Evolutionary conservation across 257 asterid genomes (phyloP), one percentile per base, ranked within the genome.

Genomic region (Primulina tabacum): DNA sequence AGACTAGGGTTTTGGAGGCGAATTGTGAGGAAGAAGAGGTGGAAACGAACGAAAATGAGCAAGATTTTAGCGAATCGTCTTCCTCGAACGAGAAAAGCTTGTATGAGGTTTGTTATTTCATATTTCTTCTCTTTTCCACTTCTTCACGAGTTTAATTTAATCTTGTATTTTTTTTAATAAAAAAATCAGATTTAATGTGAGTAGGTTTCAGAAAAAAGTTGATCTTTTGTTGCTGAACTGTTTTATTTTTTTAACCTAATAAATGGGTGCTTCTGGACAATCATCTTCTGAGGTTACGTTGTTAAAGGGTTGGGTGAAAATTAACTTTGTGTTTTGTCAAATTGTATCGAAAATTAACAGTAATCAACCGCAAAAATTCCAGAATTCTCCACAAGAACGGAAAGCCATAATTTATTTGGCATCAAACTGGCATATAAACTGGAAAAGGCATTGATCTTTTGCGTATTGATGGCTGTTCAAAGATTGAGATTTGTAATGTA

Each of bases 1-100:
- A 80, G 69, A 55, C 85, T 84, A 83, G 90, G 95, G 87, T 79
- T 87, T 67, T 86, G 0, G 85, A 82, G 77, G 88, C 85, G 60
- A 61, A 74, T 26, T 8, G 71, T 2, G 83, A 80, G 65, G 85
- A 77, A 6, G 86, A 87, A 67, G 81, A 80, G 34, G 88, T 80
- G 67, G 82, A 77, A 70, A 64, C 60, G 71, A 33, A 65, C 43
- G 88, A 80, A 28, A 80, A 70, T 70, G 77, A 70, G 56, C 81
- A 71, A 37, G 28, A 63, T 38, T 30, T 62, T 28, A 10, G 57
- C 7, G 86, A 74, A 35, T 83, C 85, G 26, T 77, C 93, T 64
- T 84, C 95, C 47, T 81, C 92, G 28, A 65, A 59, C 34, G 79
- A 71, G 5, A 83, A 86, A 75, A 87, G 90, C 68, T 86, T 92